Percentiles rank a stretch among this genome's conserved stretches.
Conservation (phyloP, 2,329 filamentous ascomycete genomes). For the Pyricularia pennisetigena region DNA sequence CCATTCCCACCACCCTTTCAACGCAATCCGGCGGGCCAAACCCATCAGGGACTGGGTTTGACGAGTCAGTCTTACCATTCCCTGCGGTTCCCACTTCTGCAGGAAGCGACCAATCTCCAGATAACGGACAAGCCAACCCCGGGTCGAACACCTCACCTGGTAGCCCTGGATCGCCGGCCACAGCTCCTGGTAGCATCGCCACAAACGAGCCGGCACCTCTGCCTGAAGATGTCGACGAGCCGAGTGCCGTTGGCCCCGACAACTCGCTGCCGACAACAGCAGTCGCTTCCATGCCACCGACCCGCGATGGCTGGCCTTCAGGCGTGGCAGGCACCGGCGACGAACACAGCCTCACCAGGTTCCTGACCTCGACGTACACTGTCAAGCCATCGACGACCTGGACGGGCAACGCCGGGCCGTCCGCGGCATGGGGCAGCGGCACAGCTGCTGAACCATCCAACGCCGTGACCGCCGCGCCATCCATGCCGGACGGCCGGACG, state of each 20-base stretch:
- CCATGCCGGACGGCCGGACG: not conserved
- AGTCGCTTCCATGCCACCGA: not conserved
- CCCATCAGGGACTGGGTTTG: not conserved
- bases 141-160: not conserved
- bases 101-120: not conserved
- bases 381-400: not conserved
- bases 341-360: not conserved
- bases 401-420: not conserved
- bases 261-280: not conserved
- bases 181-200: not conserved
- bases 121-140: not conserved
- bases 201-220: not conserved
- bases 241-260: not conserved
- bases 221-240: not conserved
- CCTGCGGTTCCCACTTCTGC: not conserved
- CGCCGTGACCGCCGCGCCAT: not conserved
- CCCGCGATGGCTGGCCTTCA: not conserved
- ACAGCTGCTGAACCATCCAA: not conserved
- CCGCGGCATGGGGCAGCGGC: too few relatives aligned
- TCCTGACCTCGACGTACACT: not conserved
- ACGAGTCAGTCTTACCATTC: not conserved
- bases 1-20: not conserved
- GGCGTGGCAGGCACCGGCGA: not conserved
- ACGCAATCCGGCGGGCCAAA: not conserved
- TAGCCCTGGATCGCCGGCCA: not conserved